These are phyloP conservation scores for Voacanga thouarsii DNA, from an alignment of 257 asterid species.

Conservation along the genomic window DNA sequence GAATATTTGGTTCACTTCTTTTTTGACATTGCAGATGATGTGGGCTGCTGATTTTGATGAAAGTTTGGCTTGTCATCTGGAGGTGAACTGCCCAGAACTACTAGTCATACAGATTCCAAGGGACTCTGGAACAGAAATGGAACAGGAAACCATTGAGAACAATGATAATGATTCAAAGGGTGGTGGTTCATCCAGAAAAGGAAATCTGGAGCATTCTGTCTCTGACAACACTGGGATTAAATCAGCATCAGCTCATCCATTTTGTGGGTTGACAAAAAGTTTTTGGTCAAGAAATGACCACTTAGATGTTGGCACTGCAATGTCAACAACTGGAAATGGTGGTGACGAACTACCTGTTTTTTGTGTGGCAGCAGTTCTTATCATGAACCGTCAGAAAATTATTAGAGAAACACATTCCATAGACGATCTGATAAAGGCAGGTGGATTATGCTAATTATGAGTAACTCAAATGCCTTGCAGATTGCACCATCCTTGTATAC, in stretches of 20 bases:
- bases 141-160: slow-evolving; percentile 50
- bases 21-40: slow-evolving; percentile 67
- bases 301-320: slow-evolving; percentile 42
- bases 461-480: slow-evolving; percentile 9
- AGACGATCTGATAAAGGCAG: slow-evolving; percentile 94
- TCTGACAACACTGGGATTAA: slow-evolving; percentile 52
- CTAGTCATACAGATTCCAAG: slow-evolving; percentile 63
- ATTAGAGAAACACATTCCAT: slow-evolving; percentile 74
- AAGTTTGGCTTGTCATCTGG: slow-evolving; percentile 57
- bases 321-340: slow-evolving; percentile 61
- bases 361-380: slow-evolving; percentile 93
- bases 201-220: slow-evolving; percentile 40
- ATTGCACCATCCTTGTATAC: slow-evolving; percentile 3
- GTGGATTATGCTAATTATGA: slow-evolving; percentile 34
- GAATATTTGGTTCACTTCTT: slow-evolving; percentile 6
- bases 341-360: slow-evolving; percentile 92
- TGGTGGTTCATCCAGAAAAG: slow-evolving; percentile 45
- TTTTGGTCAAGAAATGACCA: slow-evolving; percentile 75
- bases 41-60: slow-evolving; percentile 99
- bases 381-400: slow-evolving; percentile 85
- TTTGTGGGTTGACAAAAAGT: slow-evolving; percentile 84
- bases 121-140: slow-evolving; percentile 50
- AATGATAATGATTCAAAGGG: slow-evolving; percentile 37
- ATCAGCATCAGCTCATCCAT: slow-evolving; percentile 54
- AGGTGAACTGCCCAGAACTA: slow-evolving; percentile 67